Percentiles rank a stretch among this genome's conserved stretches.
phyloP scores from a whole-genome alignment of 2,329 filamentous ascomycete genomes.

The Trichoderma sp. region DNA sequence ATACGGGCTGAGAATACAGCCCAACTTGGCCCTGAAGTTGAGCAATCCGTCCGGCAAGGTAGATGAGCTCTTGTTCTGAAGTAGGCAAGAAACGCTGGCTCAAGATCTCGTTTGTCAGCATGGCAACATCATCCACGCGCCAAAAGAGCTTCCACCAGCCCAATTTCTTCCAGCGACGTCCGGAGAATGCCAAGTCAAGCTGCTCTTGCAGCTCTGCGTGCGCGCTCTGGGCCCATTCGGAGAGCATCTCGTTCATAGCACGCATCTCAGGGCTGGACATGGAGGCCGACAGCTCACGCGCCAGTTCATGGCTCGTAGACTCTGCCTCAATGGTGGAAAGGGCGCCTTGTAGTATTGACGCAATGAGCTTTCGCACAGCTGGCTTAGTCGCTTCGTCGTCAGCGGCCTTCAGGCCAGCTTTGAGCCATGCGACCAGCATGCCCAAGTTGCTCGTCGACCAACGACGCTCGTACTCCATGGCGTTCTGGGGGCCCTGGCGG shows the following conservation, averaged over 20 bases:
- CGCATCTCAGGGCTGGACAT: conserved; percentile 8
- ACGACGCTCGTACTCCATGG: conserved; percentile 69
- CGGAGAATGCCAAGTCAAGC: conserved; percentile 75
- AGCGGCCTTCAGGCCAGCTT: conserved; percentile 46
- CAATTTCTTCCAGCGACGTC: conserved; percentile 76
- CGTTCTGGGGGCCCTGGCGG: conserved; percentile 69
- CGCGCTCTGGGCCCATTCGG: conserved; percentile 74
- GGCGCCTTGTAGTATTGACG: conserved; percentile 64
- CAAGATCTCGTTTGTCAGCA: conserved; percentile 79
- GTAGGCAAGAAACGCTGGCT: conserved; percentile 73
- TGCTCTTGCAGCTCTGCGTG: conserved; percentile 82
- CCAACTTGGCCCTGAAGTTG: conserved; percentile 44
- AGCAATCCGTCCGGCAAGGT: conserved; percentile 74
- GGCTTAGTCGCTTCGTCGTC: conserved; percentile 62
- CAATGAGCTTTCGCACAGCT: conserved; percentile 66
- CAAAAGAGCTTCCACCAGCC: conserved; percentile 96
- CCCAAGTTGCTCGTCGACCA: conserved; percentile 76
- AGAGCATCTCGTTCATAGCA: conserved; percentile 62
- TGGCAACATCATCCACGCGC: conserved; percentile 87
- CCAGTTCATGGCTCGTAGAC: conserved; percentile 7
- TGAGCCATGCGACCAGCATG: conserved; percentile 67
- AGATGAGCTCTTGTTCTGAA: conserved; percentile 81
- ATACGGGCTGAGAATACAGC: conserved; percentile 44
- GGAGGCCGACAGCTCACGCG: background rate
- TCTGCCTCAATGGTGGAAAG: conserved; percentile 55